Evolutionary conservation across 148 eudicot species (phyloP), one percentile per base, ranked within the genome.

Genomic region (Heliamphora exappendiculata): DNA sequence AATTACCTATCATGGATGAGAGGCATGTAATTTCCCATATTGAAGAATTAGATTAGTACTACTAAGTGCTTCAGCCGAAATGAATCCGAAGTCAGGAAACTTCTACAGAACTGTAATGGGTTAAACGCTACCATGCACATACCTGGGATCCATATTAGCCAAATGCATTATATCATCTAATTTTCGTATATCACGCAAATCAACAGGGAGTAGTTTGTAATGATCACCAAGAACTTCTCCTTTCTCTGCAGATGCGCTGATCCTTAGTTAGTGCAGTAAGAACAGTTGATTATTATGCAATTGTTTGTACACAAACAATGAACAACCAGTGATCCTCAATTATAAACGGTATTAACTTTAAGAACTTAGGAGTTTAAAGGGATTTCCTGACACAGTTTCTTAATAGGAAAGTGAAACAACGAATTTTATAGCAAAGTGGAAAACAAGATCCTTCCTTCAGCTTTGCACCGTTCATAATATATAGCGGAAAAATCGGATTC

Each of bases 121-220:
- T 57, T 12, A 49, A 9, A 39, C 17, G 74, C 60, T 53, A 70
- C 70, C 77, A 53, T 76, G 77, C 75, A 79, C 85, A 86, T 80
- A 96, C 99, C 99, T 93, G 36, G 91, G 90, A 87, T 96, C 98
- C 75, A 96, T 84, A 72, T 90, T 78, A 75, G 99, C 95, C 80
- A 85, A 63, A 62, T 85, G 53, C 44, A 96, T 78, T 24, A 91
- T 80, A 72, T 88, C 89, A 77, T 90, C 85, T 67, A 96, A 84
- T 77, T 81, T 85, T 68, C 76, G 84, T 62, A 88, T 84, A 74
- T 96, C 94, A 54, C 98, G 89, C 78, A 96, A 78, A 86, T 96
- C 99, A 72, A 90, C 87, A 54, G 99, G 98, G 55, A 96, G 97
- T 81, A 96, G 84, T 75, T 93, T 96, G 91, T 96, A 96, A 82